Evolutionary conservation across 78 protist genomes (phyloP), one percentile per base, ranked within the genome.

Genomic region (Capsaspora owczarzaki): DNA sequence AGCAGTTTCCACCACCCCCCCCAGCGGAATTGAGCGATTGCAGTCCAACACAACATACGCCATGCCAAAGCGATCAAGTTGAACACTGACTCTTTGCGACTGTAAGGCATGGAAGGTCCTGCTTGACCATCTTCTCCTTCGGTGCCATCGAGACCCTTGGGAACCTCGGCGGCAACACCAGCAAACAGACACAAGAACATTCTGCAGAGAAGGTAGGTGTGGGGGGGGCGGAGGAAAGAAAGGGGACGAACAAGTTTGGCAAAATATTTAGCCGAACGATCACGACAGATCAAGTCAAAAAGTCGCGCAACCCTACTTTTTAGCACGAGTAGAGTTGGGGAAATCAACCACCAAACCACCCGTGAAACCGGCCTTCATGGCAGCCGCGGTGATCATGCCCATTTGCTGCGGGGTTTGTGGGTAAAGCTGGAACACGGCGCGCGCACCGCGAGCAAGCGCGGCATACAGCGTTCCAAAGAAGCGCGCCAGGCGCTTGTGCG

Each of bases 281-380:
- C 43, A 12, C 44, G 80, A 29, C 0, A 66, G 12, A 0, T 12
- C 35, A 31, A 23, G 6, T 3, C 29, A 3, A 31, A 56, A 10
- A 80, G 23, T 31, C 76, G 10, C 40, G 31, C n/a, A 12, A 63
- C 25, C 76, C 4, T 61, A 63, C 78, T 97, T 97, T 76, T 97
- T 97, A 35, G 97, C 97, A n/a, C 82, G 78, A 1, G 96, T 90
- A 49, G 90, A 80, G 82, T 95, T 86, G 27, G 99, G 99, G 81
- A 81, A 95, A 77, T 97, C 99, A 38, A 97, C 93, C 33, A 97
- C 90, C 1, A 92, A 61, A 70, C 99, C 99, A 6, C 98, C 99
- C 0, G 90, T 63, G 80, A 97, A 97, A 51, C 99, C 98, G 51
- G 88, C 76, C 53, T 87, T 51, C 84, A 91, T 82, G 27, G 98